Base-by-base conservation (phyloP, 2,329 filamentous ascomycete genomes). In the Colletotrichum sansevieriae region DNA sequence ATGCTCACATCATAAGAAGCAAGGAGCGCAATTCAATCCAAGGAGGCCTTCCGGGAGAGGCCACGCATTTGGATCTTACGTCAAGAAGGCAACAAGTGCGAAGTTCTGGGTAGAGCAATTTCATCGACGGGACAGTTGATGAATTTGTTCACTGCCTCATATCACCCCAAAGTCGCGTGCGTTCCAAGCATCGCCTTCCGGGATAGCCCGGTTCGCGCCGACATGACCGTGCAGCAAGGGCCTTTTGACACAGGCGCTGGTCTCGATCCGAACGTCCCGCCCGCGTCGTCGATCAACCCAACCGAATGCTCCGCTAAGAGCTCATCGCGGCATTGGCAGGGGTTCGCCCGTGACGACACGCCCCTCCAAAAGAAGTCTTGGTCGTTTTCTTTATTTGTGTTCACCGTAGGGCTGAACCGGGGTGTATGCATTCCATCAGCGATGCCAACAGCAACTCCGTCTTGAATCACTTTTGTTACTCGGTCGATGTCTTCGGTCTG, bases 181-280 rank as follows among this genome's bases (percentile, higher is more conserved):
- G 46, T 35, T 37, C 20, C 47, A 33, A 57, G 35, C 52, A 44
- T 58, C 43, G 60, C 52, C 39, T 39, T 35, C 20, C 35, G 37
- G 61, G 52, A 13, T 47, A 35, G 55, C 44, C 46, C 65, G 60
- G 37, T 55, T 18, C 43, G 46, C 61, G 25, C 65, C 62, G 35
- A 56, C 54, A 64, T 56, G 46, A 58, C 46, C 18, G 61, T 68
- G 60, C 60, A 68, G n/a, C 25, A 35, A 52, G 33, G 22, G 25
- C 20, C 55, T 46, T 56, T 56, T 43, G 64, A 51, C 43, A 63
- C 64, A 18, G 57, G 51, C 51, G 51, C 49, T 63, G 63, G 43
- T 58, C 25, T 66, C 64, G 35, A 67, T 63, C 64, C 64, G 64
- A 67, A 56, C 64, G 52, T 67, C 51, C 43, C 59, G 60, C 64